Percentiles rank a stretch among this genome's conserved stretches.
These are phyloP conservation scores for Mycogone perniciosa DNA, from an alignment of 2,329 filamentous ascomycete genomes.

Conservation along the genomic window DNA sequence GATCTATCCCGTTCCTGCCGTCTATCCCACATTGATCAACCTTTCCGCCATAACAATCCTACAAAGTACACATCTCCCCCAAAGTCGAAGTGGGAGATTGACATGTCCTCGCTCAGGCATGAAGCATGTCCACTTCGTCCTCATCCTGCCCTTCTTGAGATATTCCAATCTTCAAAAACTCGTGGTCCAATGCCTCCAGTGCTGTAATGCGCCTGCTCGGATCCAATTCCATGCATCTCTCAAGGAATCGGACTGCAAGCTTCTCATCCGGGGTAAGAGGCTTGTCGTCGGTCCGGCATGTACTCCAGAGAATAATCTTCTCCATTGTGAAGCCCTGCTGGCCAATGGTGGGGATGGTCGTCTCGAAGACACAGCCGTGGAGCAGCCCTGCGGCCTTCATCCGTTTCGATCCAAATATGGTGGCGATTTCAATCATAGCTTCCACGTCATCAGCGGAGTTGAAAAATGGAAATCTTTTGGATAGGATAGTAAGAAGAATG, in stretches of 20 bases:
- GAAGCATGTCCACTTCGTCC: constrained; percentile 49
- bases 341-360: constrained; percentile 84
- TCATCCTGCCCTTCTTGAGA: constrained; percentile 35
- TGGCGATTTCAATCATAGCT: constrained; percentile 93
- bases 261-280: constrained; percentile 61
- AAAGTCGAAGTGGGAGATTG: background rate
- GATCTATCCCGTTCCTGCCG: constrained; percentile 4
- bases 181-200: constrained; percentile 64
- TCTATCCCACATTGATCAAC: background rate
- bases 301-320: constrained; percentile 94
- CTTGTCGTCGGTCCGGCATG: constrained; percentile 59
- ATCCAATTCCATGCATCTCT: constrained; percentile 69
- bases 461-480: constrained; percentile 93
- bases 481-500: constrained; percentile 92
- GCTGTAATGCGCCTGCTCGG: constrained; percentile 68
- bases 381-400: constrained; percentile 80
- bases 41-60: background rate
- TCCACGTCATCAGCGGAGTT: constrained; percentile 98
- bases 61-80: background rate
- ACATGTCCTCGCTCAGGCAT: constrained; percentile 20
- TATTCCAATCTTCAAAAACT: constrained; percentile 49
- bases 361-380: constrained; percentile 89
- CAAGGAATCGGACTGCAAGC: constrained; percentile 65
- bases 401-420: constrained; percentile 78
- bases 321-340: constrained; percentile 80